These are phyloP conservation scores for Neocucurbitaria cava DNA, from an alignment of 2,329 filamentous ascomycete genomes.

Conservation along the genomic window DNA sequence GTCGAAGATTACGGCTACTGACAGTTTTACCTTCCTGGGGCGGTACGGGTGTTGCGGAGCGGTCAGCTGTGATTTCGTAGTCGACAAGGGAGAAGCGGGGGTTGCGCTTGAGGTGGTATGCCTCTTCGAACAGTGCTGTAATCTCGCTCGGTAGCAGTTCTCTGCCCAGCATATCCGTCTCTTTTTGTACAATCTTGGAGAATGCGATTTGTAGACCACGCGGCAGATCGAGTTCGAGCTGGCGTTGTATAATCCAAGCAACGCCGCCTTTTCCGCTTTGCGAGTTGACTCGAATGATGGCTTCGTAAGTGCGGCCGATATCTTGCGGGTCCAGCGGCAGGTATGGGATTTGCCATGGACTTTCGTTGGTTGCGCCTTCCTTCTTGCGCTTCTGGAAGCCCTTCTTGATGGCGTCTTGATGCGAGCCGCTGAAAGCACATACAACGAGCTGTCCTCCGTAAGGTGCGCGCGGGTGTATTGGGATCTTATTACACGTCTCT, in stretches of 20 bases:
- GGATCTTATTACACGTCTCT: conserved; percentile 93
- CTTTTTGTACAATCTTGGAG: conserved; percentile 81
- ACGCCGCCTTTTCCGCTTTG: conserved; percentile 94
- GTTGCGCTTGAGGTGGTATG: conserved; percentile 84
- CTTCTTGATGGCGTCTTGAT: conserved; percentile 98
- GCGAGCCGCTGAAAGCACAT: conserved; percentile 87
- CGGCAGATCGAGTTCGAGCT: conserved; percentile 89
- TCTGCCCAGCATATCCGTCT: conserved; percentile 79
- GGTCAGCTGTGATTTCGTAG: conserved; percentile 88
- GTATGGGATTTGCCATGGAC: conserved; percentile 85
- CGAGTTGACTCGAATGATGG: conserved; percentile 96
- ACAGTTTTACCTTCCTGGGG: conserved; percentile 72
- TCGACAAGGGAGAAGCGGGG: conserved; percentile 87
- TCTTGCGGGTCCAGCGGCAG: conserved; percentile 91
- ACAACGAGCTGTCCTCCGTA: conserved; percentile 93
- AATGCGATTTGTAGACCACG: conserved; percentile 93
- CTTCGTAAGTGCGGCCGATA: conserved; percentile 96
- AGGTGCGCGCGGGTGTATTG: conserved; percentile 85
- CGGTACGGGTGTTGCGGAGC: conserved; percentile 76
- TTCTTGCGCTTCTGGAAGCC: conserved; percentile 74
- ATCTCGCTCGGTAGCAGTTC: conserved; percentile 88
- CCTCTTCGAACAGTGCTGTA: conserved; percentile 82
- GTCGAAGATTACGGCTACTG: conserved; percentile 78
- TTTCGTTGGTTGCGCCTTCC: conserved; percentile 65
- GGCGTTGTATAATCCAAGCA: conserved; percentile 90